Base-by-base conservation (phyloP, 148 eudicot genomes). In the Linanthus parryae region DNA sequence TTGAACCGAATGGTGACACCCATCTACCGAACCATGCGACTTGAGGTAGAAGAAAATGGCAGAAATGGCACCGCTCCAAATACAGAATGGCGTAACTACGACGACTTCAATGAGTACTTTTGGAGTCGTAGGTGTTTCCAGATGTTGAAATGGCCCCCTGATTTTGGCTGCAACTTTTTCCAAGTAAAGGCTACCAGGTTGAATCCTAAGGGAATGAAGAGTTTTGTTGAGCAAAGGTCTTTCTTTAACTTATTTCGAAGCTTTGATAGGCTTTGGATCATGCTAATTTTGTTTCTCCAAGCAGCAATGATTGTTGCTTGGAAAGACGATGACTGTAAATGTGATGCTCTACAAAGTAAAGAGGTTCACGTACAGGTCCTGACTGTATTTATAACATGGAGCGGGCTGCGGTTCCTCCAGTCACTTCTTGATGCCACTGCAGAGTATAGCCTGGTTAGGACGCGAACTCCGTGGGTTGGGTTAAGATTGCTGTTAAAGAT, bases 81-180 rank as follows among this genome's bases (percentile, higher is more conserved):
- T 50, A 69, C 88, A 3, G 73, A 67, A 0, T 88, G 96, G 96
- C 38, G 96, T 51, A 88, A 88, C 41, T 88, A 88, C 66, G 96
- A 88, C 48, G 96, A 88, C 56, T 59, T 88, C 14, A 88, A 88
- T 25, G 94, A 88, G 64, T 88, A 88, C 44, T 88, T 88, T 54
- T 88, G 96, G 96, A 83, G 79, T 56, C 66, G 78, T 71, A 88
- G 96, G 73, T 88, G 96, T 49, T 83, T 88, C 52, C 75, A 78
- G 4, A 83, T 62, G 79, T 38, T 87, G 51, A 69, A 70, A 31
- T 87, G 96, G 96, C 96, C 92, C 0, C 57, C 83, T 57, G 80
- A 83, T 57, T 8, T 51, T n/a, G 73, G 79, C 25, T 78, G 92
- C 56, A 83, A 71, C 13, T 87, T 87, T 56, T 80, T 80, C 54